These are phyloP conservation scores for Plectosphaerella sp. DNA, from an alignment of 2,329 filamentous ascomycete species.

Conservation along the genomic window DNA sequence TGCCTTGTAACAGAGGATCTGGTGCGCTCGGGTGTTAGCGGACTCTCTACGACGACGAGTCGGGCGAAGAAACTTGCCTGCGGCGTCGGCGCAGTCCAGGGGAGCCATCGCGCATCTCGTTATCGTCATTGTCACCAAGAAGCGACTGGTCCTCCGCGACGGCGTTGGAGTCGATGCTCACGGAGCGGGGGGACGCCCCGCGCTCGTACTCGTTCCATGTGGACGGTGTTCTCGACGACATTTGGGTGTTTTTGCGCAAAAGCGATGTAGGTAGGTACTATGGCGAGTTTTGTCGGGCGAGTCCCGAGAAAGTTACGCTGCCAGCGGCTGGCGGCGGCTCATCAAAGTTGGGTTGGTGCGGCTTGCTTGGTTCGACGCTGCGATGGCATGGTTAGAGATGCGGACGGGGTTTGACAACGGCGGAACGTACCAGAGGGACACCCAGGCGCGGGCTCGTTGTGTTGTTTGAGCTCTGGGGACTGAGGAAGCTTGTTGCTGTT, in stretches of 20 bases:
- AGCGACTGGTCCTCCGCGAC: conserved; percentile 41
- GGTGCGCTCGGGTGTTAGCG: conserved; percentile 13
- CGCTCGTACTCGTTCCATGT: conserved; percentile 44
- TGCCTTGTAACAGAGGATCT: conserved; percentile 58
- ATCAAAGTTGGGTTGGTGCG: not conserved
- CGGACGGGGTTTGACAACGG: too few relatives aligned
- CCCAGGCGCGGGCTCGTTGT: too few relatives aligned
- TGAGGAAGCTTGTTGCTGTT: too few relatives aligned
- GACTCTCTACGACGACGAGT: not conserved
- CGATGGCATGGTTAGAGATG: too few relatives aligned
- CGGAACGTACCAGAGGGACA: too few relatives aligned
- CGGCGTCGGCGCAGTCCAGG: conserved; percentile 10
- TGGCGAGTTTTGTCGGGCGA: not conserved
- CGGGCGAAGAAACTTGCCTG: conserved; percentile 17
- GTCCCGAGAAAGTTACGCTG: not conserved
- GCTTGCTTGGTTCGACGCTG: too few relatives aligned
- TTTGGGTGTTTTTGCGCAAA: not conserved
- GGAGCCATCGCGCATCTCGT: conserved; percentile 15
- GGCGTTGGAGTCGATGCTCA: conserved; percentile 37
- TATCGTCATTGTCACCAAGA: conserved; percentile 32
- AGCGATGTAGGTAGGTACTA: not conserved
- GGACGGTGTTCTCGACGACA: conserved; percentile 29
- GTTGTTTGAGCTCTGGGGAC: too few relatives aligned
- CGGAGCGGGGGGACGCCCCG: conserved; percentile 31
- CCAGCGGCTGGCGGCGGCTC: not conserved